Conservation (phyloP, 768 basidiomycete species). For the Termitomyces sp. region DNA sequence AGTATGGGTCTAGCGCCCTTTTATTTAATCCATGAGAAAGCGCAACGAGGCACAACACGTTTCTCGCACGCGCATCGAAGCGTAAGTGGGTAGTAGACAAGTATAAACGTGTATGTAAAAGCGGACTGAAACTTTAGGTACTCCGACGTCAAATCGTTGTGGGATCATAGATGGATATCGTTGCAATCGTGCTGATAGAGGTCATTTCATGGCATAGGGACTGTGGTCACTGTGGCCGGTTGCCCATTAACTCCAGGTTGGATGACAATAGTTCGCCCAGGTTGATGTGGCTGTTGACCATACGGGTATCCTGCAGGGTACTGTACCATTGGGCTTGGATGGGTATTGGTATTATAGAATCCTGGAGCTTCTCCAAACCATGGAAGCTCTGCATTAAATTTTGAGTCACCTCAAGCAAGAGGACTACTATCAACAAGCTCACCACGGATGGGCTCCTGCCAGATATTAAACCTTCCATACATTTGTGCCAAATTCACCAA, state of each 20-base stretch:
- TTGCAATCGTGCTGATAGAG: not conserved
- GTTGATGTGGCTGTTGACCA: constrained; percentile 32
- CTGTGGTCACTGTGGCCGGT: constrained; percentile 57
- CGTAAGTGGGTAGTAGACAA: constrained; percentile 6
- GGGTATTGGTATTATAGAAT: constrained; percentile 48
- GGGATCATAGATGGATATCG: not conserved
- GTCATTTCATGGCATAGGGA: constrained; percentile 34
- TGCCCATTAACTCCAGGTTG: constrained; percentile 62
- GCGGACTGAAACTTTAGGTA: not conserved
- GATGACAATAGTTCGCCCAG: constrained; percentile 64
- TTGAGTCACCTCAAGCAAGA: not conserved
- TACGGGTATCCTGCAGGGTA: constrained; percentile 24
- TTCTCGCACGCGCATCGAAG: constrained; percentile 11
- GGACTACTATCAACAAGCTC: constrained; percentile 1
- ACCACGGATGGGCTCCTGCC: constrained; percentile 57
- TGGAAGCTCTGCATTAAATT: constrained; percentile 48
- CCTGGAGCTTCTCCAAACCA: constrained; percentile 77
- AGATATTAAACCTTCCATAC: constrained; percentile 51
- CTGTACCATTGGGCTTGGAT: constrained; percentile 22
- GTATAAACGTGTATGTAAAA: not conserved
- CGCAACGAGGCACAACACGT: constrained; percentile 14
- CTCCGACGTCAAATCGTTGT: not conserved
- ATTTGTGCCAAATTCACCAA: constrained; percentile 54
- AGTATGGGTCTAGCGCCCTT: not conserved
- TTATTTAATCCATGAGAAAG: constrained; percentile 9